phyloP scores from a whole-genome alignment of 192 early-diverging fungal species.

The Allomyces macrogynus region DNA sequence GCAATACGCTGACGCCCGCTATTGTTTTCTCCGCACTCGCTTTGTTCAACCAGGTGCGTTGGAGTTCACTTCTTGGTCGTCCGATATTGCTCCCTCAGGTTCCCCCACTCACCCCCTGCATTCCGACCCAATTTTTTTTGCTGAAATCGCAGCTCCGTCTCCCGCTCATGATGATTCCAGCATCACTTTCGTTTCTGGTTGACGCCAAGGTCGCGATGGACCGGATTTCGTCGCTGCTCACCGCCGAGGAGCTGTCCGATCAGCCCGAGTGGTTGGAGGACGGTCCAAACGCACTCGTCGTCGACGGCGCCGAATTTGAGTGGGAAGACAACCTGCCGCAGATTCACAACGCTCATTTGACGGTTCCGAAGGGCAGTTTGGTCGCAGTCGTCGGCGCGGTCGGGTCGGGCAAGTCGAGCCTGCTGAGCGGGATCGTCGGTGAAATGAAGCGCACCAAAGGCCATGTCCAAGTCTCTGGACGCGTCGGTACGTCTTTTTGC shows the following conservation, averaged over 20 bases:
- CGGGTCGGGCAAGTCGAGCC: conserved; percentile 17
- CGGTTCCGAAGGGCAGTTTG: conserved; percentile 8
- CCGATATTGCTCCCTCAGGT: too few relatives aligned
- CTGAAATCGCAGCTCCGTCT: background rate
- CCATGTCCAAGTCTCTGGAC: too few relatives aligned
- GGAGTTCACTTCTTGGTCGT: too few relatives aligned
- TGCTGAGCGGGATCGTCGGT: conserved; percentile 16
- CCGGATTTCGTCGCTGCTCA: background rate
- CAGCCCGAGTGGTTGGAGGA: background rate
- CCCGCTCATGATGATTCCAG: background rate
- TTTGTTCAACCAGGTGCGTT: background rate
- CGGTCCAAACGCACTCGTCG: background rate
- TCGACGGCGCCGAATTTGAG: background rate
- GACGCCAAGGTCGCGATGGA: background rate
- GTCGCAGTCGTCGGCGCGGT: conserved; percentile 21
- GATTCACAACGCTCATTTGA: background rate
- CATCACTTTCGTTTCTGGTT: background rate
- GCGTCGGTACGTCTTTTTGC: too few relatives aligned
- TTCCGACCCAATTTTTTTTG: too few relatives aligned
- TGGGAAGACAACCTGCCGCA: background rate
- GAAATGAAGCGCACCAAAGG: conserved; percentile 8
- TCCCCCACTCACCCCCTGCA: too few relatives aligned
- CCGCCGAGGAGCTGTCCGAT: background rate
- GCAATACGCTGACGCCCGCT: conserved; percentile 2
- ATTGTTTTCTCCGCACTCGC: background rate